phyloP scores from a whole-genome alignment of 768 basidiomycete species.

The Amanita pseudoporphyria region DNA sequence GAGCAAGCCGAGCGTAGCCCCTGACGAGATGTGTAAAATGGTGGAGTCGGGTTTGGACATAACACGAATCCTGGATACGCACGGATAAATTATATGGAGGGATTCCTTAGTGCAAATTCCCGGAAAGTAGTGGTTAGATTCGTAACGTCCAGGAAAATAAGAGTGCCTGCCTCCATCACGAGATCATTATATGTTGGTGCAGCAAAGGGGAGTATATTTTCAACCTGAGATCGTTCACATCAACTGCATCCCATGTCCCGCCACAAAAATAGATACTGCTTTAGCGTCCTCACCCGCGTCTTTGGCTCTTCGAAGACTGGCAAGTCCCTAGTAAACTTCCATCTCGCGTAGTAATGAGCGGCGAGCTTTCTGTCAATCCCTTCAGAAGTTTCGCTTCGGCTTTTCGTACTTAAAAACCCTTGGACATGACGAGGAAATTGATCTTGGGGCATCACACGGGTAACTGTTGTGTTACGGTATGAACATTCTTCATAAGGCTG shows the following conservation, averaged over 20 bases:
- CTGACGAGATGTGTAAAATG: slow-evolving; percentile 13
- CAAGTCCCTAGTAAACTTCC: slow-evolving; percentile 40
- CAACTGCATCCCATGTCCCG: slow-evolving; percentile 24
- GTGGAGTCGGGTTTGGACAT: slow-evolving; percentile 18
- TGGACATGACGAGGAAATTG: slow-evolving; percentile 42
- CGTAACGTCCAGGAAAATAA: background rate
- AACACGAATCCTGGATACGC: slow-evolving; percentile 27
- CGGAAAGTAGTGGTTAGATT: slow-evolving; percentile 8
- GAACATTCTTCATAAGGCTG: slow-evolving; percentile 41
- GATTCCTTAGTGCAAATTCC: slow-evolving; percentile 23
- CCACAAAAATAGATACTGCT: slow-evolving; percentile 34
- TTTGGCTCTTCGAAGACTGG: slow-evolving; percentile 32
- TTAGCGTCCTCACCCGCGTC: slow-evolving; percentile 39
- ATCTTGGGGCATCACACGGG: slow-evolving; percentile 28
- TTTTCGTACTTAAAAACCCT: slow-evolving; percentile 28
- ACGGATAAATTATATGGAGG: slow-evolving; percentile 27
- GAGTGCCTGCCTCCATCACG: slow-evolving; percentile 37
- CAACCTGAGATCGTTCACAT: slow-evolving; percentile 40
- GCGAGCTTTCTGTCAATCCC: slow-evolving; percentile 35
- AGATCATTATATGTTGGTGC: slow-evolving; percentile 41
- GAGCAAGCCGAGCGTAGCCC: slow-evolving; percentile 13
- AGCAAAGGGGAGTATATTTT: slow-evolving; percentile 28
- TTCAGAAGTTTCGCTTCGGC: slow-evolving; percentile 32
- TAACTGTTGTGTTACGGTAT: slow-evolving; percentile 21
- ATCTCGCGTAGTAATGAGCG: slow-evolving; percentile 35